Percentiles rank a stretch among this genome's conserved stretches.
Evolutionary conservation across 2,329 filamentous ascomycete species (phyloP).

Genomic region (Nemania sp.): DNA sequence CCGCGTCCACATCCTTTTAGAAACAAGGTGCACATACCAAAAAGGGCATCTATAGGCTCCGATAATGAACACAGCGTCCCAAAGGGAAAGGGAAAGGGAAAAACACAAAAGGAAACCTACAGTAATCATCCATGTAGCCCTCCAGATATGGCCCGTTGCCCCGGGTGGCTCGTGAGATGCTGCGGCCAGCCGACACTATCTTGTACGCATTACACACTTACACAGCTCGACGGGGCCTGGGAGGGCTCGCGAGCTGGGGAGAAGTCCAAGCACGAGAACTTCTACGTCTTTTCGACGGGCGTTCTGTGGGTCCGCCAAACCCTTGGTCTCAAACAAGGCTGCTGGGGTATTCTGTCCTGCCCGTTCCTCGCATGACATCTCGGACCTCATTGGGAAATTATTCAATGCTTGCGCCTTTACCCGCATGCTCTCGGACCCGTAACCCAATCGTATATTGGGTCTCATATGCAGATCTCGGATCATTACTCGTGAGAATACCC

Average conservation of each 20-base stretch:
- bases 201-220: not conserved
- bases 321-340: conserved; percentile 42
- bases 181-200: conserved; percentile 13
- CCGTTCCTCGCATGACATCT: conserved; percentile 58
- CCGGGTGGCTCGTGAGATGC: conserved; percentile 13
- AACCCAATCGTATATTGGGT: conserved; percentile 51
- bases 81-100: conserved; percentile 12
- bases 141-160: conserved; percentile 12
- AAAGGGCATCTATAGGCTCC: conserved; percentile 27
- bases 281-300: conserved; percentile 55
- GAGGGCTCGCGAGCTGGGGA: conserved; percentile 11
- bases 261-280: conserved; percentile 27
- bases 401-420: conserved; percentile 53
- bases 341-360: conserved; percentile 41
- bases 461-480: conserved; percentile 48
- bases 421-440: conserved; percentile 49
- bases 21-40: conserved; percentile 28
- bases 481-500: conserved; percentile 42
- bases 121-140: conserved; percentile 4
- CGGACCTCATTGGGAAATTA: conserved; percentile 60
- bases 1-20: conserved; percentile 28
- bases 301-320: conserved; percentile 55
- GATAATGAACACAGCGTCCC: conserved; percentile 6
- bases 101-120: conserved; percentile 7
- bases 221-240: conserved; percentile 3